A percentile compares a stretch with the other conserved stretches of the same genome.
Conservation (phyloP, 371 early-diverging fungal species). For the Mortierella sp. region DNA sequence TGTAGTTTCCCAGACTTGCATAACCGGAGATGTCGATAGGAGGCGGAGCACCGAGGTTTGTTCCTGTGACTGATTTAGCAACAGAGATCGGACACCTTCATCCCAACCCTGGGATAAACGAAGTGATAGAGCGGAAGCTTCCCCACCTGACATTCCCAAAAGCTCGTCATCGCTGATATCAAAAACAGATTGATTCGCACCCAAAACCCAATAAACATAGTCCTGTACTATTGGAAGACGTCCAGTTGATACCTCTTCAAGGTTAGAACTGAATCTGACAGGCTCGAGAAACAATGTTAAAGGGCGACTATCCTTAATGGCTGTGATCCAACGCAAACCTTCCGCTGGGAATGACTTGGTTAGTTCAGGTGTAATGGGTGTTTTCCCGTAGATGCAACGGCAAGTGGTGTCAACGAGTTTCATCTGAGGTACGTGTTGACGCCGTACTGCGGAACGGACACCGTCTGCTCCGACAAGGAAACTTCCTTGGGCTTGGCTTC, state of each 20-base stretch:
- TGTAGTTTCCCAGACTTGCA: slow-evolving; percentile 13
- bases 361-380: slow-evolving; percentile 16
- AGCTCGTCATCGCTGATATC: slow-evolving; percentile 16
- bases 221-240: slow-evolving; percentile 5
- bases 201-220: slow-evolving; percentile 29
- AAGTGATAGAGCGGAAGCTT: slow-evolving; percentile 11
- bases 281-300: slow-evolving; percentile 19
- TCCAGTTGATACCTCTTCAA: slow-evolving; percentile 11
- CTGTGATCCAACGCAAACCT: slow-evolving; percentile 16
- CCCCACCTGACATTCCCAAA: slow-evolving; percentile 4
- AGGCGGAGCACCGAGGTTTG: slow-evolving; percentile 14
- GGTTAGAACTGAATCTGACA: slow-evolving; percentile 15
- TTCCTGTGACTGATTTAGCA: slow-evolving; percentile 14
- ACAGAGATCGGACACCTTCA: slow-evolving; percentile 3
- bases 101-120: slow-evolving; percentile 14
- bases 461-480: slow-evolving; percentile 36
- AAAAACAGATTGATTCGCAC: slow-evolving; percentile 8
- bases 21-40: neutral
- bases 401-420: slow-evolving; percentile 18
- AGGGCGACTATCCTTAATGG: slow-evolving; percentile 12
- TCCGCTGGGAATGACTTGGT: slow-evolving; percentile 10
- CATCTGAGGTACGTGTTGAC: slow-evolving; percentile 9
- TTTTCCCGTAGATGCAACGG: slow-evolving; percentile 26
- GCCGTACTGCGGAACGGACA: slow-evolving; percentile 21
- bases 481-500: slow-evolving; percentile 19